Percentiles rank a stretch among this genome's conserved stretches.
phyloP scores from a whole-genome alignment of 2,329 filamentous ascomycete species.

The Sporothrix dimorphospora region DNA sequence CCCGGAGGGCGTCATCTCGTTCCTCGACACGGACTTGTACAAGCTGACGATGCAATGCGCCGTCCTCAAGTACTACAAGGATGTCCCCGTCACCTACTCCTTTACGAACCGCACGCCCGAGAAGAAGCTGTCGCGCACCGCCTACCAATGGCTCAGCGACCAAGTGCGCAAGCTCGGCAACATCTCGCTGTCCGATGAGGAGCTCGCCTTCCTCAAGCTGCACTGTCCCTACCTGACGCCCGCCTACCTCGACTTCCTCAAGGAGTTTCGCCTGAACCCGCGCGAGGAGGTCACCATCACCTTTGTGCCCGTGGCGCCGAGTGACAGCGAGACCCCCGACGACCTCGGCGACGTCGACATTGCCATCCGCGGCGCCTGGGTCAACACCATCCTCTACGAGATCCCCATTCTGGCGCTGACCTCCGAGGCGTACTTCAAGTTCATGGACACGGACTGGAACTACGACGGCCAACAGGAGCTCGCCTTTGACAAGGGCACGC shows the following conservation, averaged over 20 bases:
- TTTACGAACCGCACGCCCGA: constrained; percentile 96
- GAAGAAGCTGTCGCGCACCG: constrained; percentile 83
- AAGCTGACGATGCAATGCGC: constrained; percentile 99
- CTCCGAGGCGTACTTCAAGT: constrained; percentile 96
- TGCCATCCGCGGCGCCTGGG: constrained; percentile 79
- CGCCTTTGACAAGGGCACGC: constrained; percentile 78
- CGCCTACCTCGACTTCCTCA: constrained; percentile 79
- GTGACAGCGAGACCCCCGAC: constrained; percentile 48
- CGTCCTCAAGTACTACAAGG: constrained; percentile 87
- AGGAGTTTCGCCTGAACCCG: constrained; percentile 79
- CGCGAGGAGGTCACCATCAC: constrained; percentile 75
- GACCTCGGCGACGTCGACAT: constrained; percentile 75
- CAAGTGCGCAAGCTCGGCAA: constrained; percentile 86
- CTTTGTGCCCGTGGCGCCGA: constrained; percentile 60
- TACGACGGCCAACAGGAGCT: constrained; percentile 84
- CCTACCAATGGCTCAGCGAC: constrained; percentile 80
- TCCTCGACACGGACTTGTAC: constrained; percentile 84
- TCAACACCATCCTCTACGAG: constrained; percentile 96
- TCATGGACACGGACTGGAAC: constrained; percentile 91
- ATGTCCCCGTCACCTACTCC: constrained; percentile 81
- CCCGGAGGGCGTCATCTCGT: constrained; percentile 78
- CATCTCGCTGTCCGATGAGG: constrained; percentile 76
- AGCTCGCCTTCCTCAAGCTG: constrained; percentile 75
- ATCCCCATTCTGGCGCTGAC: constrained; percentile 90
- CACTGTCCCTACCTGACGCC: constrained; percentile 80